A percentile compares a stretch with the other conserved stretches of the same genome.
Evolutionary conservation across 257 asterid species (phyloP).

Genomic region (Salvia splendens): DNA sequence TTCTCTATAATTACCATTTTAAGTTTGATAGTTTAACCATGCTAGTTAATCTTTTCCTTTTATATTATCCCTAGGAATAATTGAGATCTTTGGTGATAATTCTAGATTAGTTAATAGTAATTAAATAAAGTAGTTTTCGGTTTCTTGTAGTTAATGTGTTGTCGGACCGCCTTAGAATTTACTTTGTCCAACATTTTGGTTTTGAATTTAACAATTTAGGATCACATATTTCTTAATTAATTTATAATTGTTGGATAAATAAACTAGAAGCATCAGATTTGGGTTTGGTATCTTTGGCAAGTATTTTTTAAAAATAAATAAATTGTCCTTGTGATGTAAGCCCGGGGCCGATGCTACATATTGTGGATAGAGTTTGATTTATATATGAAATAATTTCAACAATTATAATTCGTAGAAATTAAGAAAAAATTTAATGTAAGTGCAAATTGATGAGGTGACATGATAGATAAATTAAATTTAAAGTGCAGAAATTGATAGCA

Average conservation of each 20-base stretch:
- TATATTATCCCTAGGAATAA: neutral
- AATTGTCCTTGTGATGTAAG: neutral
- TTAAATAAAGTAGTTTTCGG: neutral
- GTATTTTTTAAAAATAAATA: neutral
- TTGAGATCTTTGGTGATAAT: constrained; percentile 26
- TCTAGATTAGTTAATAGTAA: constrained; percentile 18
- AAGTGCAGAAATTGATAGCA: neutral
- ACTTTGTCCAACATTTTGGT: no score
- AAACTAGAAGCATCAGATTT: neutral
- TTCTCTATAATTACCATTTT: neutral
- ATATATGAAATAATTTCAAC: neutral
- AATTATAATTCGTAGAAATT: neutral
- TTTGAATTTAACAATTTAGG: neutral
- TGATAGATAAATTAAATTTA: constrained; percentile 13
- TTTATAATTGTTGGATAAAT: neutral
- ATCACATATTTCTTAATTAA: neutral
- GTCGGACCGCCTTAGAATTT: no score
- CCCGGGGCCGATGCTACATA: neutral
- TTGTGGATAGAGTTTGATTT: constrained; percentile 10
- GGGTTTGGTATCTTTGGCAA: neutral
- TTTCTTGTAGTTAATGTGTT: neutral
- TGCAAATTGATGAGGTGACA: constrained; percentile 29
- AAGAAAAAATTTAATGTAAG: constrained; percentile 9
- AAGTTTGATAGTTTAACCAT: neutral
- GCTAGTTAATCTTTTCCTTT: neutral